Base-by-base conservation (phyloP, 345 rosid species). In the Eutrema japonicum region DNA sequence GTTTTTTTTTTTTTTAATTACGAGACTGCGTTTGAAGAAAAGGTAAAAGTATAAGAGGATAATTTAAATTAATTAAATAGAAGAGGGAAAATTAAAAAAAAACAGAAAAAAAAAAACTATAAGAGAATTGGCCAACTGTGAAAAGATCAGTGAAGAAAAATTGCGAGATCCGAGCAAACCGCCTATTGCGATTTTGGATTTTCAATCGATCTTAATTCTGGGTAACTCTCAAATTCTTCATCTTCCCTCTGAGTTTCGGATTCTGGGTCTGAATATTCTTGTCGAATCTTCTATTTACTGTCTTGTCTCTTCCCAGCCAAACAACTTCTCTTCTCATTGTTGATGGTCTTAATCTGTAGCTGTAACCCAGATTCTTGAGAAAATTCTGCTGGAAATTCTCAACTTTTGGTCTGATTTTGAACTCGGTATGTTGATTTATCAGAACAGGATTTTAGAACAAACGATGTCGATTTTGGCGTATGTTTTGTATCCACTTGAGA, bases 101-200 rank as follows among this genome's bases (percentile, higher is more conserved):
- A 8, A 46, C 27, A 51, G 2, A 18, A 18, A 18, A 18, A 18
- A 10, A 18, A 18, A n/a, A 8, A 56, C 2, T 10, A 37, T 0
- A 40, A 59, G 64, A 38, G 47, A 59, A 22, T 3, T 40, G 47
- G 48, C 53, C 53, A 63, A 72, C 41, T 27, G 56, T 45, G 66
- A 57, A 40, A 59, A 16, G 8, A 36, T 47, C 67, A 71, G n/a
- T 9, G 61, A 52, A 50, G 63, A 63, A 41, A 55, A 32, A 32
- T 36, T 14, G 57, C 33, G 42, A 73, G 77, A 72, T 72, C 77
- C 47, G 53, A 72, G 7, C 36, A 36, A 16, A 41, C 53, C 69
- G 70, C 46, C 43, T 64, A 3, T 16, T 32, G 3, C 36, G n/a
- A 38, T 50, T 53, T 41, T 22, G 22, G 0, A 22, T 10, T 7